Conservation (phyloP, 192 early-diverging fungal genomes). For the Dimargaris xerosporica region DNA sequence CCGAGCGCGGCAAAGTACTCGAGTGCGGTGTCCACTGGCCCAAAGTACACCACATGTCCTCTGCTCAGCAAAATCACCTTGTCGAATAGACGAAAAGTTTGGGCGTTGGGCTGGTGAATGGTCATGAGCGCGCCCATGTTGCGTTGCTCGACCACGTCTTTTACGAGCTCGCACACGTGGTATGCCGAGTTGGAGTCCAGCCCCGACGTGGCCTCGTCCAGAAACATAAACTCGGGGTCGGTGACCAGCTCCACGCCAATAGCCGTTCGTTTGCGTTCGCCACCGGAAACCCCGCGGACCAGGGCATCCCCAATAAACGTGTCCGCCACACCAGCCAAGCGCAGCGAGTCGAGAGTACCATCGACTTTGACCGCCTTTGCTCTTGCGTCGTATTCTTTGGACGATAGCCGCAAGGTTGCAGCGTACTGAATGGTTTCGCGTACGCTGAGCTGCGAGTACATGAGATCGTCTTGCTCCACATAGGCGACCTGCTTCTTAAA, state of each 20-base stretch:
- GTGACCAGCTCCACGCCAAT: slow-evolving; percentile 15
- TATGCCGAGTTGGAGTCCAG: slow-evolving; percentile 54
- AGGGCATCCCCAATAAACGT: slow-evolving; percentile 31
- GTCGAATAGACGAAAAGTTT: slow-evolving; percentile 72
- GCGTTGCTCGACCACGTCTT: slow-evolving; percentile 36
- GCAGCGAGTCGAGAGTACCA: slow-evolving; percentile 44
- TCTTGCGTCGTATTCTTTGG: slow-evolving; percentile 22
- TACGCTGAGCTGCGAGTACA: slow-evolving; percentile 52
- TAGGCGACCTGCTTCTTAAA: slow-evolving; percentile 31
- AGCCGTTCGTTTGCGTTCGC: slow-evolving; percentile 35
- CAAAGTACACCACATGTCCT: slow-evolving; percentile 47
- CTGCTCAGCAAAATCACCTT: slow-evolving; percentile 55
- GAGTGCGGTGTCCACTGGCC: slow-evolving; percentile 25
- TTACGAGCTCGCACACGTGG: slow-evolving; percentile 44
- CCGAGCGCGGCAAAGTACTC: slow-evolving; percentile 33
- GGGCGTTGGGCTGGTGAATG: slow-evolving; percentile 79
- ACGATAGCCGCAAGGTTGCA: slow-evolving; percentile 53
- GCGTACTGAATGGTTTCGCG: slow-evolving; percentile 62
- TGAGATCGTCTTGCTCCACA: slow-evolving; percentile 36
- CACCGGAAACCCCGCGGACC: slow-evolving; percentile 34
- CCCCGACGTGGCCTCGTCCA: slow-evolving; percentile 45
- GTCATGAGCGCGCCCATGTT: slow-evolving; percentile 66
- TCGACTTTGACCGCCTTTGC: slow-evolving; percentile 48
- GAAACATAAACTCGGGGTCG: slow-evolving; percentile 35
- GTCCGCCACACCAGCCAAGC: slow-evolving; percentile 42